These are phyloP conservation scores for Ottelia alismoides DNA, from an alignment of 106 monocot genomes.

Conservation along the genomic window DNA sequence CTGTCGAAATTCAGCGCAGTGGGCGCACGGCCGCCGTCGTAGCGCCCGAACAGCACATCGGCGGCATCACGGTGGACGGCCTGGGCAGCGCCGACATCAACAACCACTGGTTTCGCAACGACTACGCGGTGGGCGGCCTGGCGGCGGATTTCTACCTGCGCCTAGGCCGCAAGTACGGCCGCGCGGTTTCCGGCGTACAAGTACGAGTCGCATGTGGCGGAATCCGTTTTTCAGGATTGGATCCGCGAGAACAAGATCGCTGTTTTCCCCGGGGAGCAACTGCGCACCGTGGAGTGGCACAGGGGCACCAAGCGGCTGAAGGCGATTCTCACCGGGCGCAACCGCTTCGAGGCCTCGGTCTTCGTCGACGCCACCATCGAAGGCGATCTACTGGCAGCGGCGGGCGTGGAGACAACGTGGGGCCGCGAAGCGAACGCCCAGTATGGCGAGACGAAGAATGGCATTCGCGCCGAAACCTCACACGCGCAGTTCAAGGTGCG, in stretches of 20 bases:
- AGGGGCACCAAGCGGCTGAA: too few species aligned
- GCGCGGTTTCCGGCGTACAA: not conserved
- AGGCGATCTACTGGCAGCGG: not conserved
- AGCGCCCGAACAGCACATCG: not conserved
- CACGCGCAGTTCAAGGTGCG: too few species aligned
- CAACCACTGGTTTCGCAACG: not conserved
- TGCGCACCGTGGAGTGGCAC: not conserved
- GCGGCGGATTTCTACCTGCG: not conserved
- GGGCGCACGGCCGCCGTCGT: not conserved
- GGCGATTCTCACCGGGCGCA: not conserved
- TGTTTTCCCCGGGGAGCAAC: not conserved
- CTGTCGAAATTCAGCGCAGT: not conserved
- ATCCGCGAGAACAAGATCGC: not conserved
- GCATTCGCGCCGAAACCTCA: not conserved
- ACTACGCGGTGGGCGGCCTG: not conserved
- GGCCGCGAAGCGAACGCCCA: not conserved
- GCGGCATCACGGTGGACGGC: too few species aligned
- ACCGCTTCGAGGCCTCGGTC: not conserved
- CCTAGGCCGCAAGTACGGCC: not conserved
- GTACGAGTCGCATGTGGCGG: not conserved
- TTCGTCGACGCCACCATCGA: not conserved
- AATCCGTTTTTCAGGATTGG: not conserved
- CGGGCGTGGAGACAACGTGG: not conserved
- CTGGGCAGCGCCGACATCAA: not conserved
- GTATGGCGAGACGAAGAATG: not conserved